Conservation (phyloP, 2,329 filamentous ascomycete genomes). For the Periglandula ipomoeae region DNA sequence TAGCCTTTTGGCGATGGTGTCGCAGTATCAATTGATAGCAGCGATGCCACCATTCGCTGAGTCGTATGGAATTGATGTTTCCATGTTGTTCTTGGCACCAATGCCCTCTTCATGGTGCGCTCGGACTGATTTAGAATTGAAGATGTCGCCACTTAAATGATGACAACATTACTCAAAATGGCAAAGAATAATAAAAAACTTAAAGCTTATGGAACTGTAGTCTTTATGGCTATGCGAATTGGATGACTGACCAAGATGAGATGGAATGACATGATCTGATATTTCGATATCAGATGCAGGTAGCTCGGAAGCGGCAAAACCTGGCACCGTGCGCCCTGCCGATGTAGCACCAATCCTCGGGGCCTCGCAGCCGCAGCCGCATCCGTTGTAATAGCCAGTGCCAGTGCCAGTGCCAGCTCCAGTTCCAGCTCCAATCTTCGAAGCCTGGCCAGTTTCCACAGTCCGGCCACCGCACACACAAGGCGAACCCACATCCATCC, state of each 20-base stretch:
- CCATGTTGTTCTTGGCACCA: not conserved
- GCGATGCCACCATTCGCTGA: not conserved
- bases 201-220: too few species aligned
- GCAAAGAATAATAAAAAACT: too few species aligned
- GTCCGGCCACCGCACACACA: not conserved
- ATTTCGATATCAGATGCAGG: not conserved
- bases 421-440: too few species aligned
- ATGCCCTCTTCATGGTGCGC: slow-evolving; percentile 6
- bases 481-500: slow-evolving; percentile 1
- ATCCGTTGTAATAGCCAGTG: too few species aligned
- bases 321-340: not conserved
- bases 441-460: too few species aligned
- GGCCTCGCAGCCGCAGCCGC: not conserved
- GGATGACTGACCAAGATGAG: too few species aligned
- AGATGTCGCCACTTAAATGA: not conserved
- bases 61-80: slow-evolving; percentile 3
- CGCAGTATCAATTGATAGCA: slow-evolving; percentile 5
- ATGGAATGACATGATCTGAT: too few species aligned
- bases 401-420: too few species aligned
- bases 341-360: not conserved
- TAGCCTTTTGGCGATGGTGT: slow-evolving; percentile 7
- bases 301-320: slow-evolving; percentile 8
- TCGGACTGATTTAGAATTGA: not conserved
- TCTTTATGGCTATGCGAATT: too few species aligned
- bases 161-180: not conserved